Evolutionary conservation across 202 grass and related monocot genomes (phyloP), one percentile per base, ranked within the genome.

Genomic region (Elaeis oleifera): DNA sequence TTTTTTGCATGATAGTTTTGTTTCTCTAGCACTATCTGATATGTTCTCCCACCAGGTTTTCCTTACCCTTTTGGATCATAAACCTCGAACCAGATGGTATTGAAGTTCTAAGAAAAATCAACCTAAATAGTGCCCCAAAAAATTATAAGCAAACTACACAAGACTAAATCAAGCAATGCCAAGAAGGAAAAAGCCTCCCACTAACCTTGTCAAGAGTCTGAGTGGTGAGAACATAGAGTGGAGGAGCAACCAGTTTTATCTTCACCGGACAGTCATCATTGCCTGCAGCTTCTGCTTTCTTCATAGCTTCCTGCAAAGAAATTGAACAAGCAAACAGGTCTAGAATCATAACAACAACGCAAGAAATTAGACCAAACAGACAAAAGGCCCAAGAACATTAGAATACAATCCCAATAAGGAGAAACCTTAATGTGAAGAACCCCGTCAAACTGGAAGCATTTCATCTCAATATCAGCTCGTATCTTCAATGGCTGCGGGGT

Each of bases 401-500:
- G 22, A 51, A 18, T 57, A 24, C 25, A 23, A 28, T n/a, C 8
- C 14, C 5, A 8, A 19, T 22, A 5, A 53, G 59, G 56, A 16
- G 56, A 16, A 71, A 87, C 86, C 86, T 95, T 85, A 62, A 90
- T 95, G 58, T 95, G 90, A 44, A 95, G 90, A 74, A 95, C 90
- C 14, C 90, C 90, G 70, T 95, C 86, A 27, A 95, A 90, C 70
- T 90, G 90, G 76, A 84, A 95, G 67, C 90, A 95, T 66, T 85
- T 90, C 79, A 95, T 95, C 73, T 95, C 86, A 16, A 95, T 69
- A 74, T 95, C 86, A 73, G 83, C 86, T 63, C 83, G 90, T n/a
- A 95, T 95, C 78, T 95, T 95, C 15, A 95, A 73, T 23, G 90
- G 90, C 48, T 95, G 90, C 18, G 90, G 86, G 16, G 90, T 90